A percentile compares a stretch with the other conserved stretches of the same genome.
Evolutionary conservation across 495 filamentous ascomycete genomes (phyloP).

Genomic region (Clavariopsis aquatica): DNA sequence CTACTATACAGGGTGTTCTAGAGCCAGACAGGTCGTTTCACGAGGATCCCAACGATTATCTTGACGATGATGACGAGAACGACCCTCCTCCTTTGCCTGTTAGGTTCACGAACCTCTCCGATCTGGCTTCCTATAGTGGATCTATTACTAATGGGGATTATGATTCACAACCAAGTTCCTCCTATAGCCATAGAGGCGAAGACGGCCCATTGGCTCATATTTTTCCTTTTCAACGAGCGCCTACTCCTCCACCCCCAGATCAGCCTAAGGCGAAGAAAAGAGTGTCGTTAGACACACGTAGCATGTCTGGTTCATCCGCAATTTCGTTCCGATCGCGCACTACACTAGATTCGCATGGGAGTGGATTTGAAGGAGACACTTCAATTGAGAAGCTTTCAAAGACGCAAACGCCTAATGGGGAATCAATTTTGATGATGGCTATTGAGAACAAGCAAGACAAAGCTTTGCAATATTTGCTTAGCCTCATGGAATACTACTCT

Average conservation of each 20-base stretch:
- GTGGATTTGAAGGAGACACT: constrained; percentile 78
- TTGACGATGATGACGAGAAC: constrained; percentile 14
- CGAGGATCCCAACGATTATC: constrained; percentile 13
- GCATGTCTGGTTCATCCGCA: constrained; percentile 81
- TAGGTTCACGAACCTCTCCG: constrained; percentile 28
- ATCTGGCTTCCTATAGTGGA: constrained; percentile 16
- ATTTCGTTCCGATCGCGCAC: constrained; percentile 75
- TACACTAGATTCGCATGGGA: constrained; percentile 71
- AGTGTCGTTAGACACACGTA: constrained; percentile 85
- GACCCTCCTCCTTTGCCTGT: constrained; percentile 19
- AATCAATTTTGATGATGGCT: constrained; percentile 96
- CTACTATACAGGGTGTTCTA: constrained; percentile 74
- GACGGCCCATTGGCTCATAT: constrained; percentile 72
- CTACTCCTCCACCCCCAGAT: constrained; percentile 53
- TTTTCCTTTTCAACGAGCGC: constrained; percentile 74
- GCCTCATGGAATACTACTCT: constrained; percentile 71
- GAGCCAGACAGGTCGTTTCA: constrained; percentile 54
- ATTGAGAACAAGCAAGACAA: constrained; percentile 72
- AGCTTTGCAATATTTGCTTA: constrained; percentile 75
- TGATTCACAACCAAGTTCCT: constrained; percentile 9
- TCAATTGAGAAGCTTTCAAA: constrained; percentile 79
- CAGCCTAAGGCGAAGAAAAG: constrained; percentile 57
- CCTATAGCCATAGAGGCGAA: constrained; percentile 3
- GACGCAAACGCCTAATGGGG: constrained; percentile 77
- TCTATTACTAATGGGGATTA: constrained; percentile 30